These are phyloP conservation scores for Aspergillus flavus DNA, from an alignment of 2,329 filamentous ascomycete genomes.

Conservation along the genomic window DNA sequence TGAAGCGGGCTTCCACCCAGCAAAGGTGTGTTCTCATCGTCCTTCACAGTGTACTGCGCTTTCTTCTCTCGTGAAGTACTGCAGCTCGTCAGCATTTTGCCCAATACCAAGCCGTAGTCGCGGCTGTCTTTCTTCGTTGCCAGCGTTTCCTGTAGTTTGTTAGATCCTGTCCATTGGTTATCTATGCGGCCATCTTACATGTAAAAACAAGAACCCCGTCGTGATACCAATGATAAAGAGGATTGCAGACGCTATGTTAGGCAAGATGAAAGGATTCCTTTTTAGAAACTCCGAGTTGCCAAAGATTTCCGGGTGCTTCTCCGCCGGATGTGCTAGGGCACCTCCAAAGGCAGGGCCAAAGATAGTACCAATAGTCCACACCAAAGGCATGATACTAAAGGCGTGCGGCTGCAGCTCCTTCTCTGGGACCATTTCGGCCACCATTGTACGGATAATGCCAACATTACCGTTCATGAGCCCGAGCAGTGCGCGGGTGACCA, in stretches of 20 bases:
- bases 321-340: slow-evolving; percentile 77
- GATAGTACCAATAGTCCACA: slow-evolving; percentile 84
- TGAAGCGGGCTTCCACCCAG: slow-evolving; percentile 27
- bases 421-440: slow-evolving; percentile 89
- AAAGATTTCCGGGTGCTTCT: slow-evolving; percentile 73
- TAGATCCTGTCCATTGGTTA: background rate
- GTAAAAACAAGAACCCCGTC: slow-evolving; percentile 76
- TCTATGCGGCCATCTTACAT: slow-evolving; percentile 56
- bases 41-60: slow-evolving; percentile 11
- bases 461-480: slow-evolving; percentile 89
- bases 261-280: slow-evolving; percentile 78
- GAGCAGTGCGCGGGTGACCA: slow-evolving; percentile 74
- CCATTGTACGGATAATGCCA: slow-evolving; percentile 89
- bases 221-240: slow-evolving; percentile 79
- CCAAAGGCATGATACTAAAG: slow-evolving; percentile 91
- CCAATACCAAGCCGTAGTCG: slow-evolving; percentile 77
- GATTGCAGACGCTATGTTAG: slow-evolving; percentile 74
- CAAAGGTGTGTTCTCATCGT: slow-evolving; percentile 35
- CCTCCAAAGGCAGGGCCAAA: slow-evolving; percentile 88
- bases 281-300: slow-evolving; percentile 68
- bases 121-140: slow-evolving; percentile 66
- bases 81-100: slow-evolving; percentile 61
- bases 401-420: slow-evolving; percentile 83
- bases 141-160: slow-evolving; percentile 69
- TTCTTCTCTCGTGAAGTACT: slow-evolving; percentile 33